Evolutionary conservation across 2,329 filamentous ascomycete genomes (phyloP), one percentile per base, ranked within the genome.

Genomic region (Diplocarpon mali): DNA sequence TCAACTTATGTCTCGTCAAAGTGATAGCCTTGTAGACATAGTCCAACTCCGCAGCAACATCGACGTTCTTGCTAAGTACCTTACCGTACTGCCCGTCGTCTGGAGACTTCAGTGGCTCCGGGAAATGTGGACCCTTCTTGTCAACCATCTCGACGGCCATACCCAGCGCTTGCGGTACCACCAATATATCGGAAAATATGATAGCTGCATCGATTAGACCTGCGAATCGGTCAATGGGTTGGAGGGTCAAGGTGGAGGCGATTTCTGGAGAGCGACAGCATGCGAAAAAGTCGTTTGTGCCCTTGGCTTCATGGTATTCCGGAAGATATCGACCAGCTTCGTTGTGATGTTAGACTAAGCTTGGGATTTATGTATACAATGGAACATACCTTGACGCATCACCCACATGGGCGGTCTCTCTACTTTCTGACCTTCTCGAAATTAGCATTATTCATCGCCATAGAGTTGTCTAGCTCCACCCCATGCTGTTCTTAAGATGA

Each of bases 71-170:
- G 55, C 74, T 70, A 66, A 96, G 72, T 48, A 96, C 73, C 60
- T 83, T 71, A 53, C 71, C 70, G 67, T 93, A 96, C 66, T 96
- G 89, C 51, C 75, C 76, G 62, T 95, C 89, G 41, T 81, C 73
- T 2, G 92, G 90, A 32, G 75, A 79, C 61, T 75, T 72, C 48
- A 98, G 72, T 12, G 92, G 92, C 38, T 83, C 70, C 0, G 92
- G 92, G 64, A 98, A 98, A 63, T 93, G 85, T 10, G 92, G 92
- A 0, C 92, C 92, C 65, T 95, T 93, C 68, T 92, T 93, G 65
- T 95, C 89, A 10, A 96, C 74, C 92, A 98, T 98, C 65, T 96
- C 85, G 24, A 98, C 92, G n/a, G 75, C 73, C 92, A 98, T 98
- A 1, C 92, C 92, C 78, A 98, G 85, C 28, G 92, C 92, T 68